phyloP scores from a whole-genome alignment of 2,329 filamentous ascomycete genomes.

The Penicillium sp. region DNA sequence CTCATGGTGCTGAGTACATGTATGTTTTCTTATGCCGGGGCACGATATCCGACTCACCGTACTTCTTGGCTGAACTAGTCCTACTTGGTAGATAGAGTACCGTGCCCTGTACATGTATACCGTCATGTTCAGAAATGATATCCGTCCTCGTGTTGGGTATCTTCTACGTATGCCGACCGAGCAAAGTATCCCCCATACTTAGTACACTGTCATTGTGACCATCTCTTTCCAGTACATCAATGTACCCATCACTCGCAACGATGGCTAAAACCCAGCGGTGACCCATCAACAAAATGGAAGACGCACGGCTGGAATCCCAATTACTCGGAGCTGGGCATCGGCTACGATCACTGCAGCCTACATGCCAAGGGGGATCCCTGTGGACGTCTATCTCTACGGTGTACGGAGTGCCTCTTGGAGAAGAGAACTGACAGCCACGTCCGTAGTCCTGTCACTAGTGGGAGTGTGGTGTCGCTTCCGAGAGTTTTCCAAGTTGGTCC shows the following conservation, averaged over 20 bases:
- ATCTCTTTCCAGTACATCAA: not conserved
- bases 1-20: not conserved
- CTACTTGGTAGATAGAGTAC: not conserved
- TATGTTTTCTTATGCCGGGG: not conserved
- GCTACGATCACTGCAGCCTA: slow-evolving; percentile 25
- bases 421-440: not conserved
- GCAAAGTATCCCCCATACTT: not conserved
- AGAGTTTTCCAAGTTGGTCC: not conserved
- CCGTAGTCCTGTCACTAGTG: not conserved
- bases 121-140: not conserved
- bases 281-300: not conserved
- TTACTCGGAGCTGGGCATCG: slow-evolving; percentile 27
- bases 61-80: not conserved
- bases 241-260: not conserved
- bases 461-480: no score
- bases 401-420: not conserved
- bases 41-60: slow-evolving; percentile 7
- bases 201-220: not conserved
- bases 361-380: slow-evolving; percentile 31
- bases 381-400: not conserved
- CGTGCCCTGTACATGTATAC: not conserved
- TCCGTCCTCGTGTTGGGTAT: not conserved
- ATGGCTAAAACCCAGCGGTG: slow-evolving; percentile 2
- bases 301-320: slow-evolving; percentile 26
- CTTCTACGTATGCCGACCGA: not conserved